Base-by-base conservation (phyloP, 352 stramenopile species). In the Phytopythium kandeliae region DNA sequence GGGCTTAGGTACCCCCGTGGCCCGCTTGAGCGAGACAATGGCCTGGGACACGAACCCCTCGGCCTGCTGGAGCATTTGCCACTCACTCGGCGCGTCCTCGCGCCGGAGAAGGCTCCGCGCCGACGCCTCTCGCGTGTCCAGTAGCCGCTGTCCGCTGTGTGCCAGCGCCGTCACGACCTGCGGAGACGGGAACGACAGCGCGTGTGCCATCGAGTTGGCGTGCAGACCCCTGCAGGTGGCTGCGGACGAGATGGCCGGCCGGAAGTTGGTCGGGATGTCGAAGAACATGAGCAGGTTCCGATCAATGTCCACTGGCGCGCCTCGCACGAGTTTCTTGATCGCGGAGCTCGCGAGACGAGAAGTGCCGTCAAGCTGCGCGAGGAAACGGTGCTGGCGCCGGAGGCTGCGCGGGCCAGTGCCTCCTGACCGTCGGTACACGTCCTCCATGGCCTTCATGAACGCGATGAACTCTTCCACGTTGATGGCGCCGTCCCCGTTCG, bases 261-360 rank as follows among this genome's bases (percentile, higher is more conserved):
- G 76, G 41, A 78, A 92, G 47, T 92, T 92, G 17, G 70, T 81
- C 19, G 81, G 81, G n/a, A 92, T 78, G 3, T 78, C 81, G 25
- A 92, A 77, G 25, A 89, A 82, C 70, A 82, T 74, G 25, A 90
- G 66, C 48, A 92, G 38, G 48, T 74, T 86, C 45, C 62, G 65
- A 40, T 92, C 77, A 11, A 88, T 61, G 34, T 92, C 77, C 48
- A 88, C 65, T 13, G 78, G 76, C 1, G 63, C 78, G 22, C 81
- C 76, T 2, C 79, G 62, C 17, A 85, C 67, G 12, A 92, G 64
- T 41, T 92, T 92, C 50, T 89, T 89, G 66, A 92, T 86, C 9
- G 73, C 81, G 11, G 75, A 81, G 37, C 76, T 74, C 2, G 77
- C 77, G 4, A 84, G 51, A 24, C 67, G 65, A 0, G 78, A 85